Evolutionary conservation across 2,329 filamentous ascomycete genomes (phyloP).

Genomic region (Hortaea sp.): DNA sequence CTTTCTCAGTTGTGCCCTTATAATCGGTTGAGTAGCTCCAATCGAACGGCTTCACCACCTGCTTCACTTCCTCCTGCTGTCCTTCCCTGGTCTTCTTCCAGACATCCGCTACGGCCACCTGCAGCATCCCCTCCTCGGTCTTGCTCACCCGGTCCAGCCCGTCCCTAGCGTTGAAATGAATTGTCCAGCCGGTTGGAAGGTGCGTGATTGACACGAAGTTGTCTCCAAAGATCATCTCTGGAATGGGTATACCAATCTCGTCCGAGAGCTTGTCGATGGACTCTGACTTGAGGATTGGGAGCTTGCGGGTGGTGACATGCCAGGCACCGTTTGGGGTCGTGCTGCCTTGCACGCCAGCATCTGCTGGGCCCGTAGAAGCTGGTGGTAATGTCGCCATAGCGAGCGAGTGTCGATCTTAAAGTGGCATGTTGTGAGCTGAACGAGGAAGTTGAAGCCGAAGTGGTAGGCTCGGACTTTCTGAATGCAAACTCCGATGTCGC

Average conservation of each 20-base stretch:
- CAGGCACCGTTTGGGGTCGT: constrained; percentile 21
- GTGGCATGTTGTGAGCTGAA: not conserved
- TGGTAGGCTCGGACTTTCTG: not conserved
- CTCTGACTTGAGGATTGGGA: constrained; percentile 85
- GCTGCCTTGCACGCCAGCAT: constrained; percentile 4
- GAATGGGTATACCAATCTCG: constrained; percentile 72
- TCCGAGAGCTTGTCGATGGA: constrained; percentile 79
- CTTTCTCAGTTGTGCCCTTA: constrained; percentile 51
- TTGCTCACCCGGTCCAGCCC: constrained; percentile 90
- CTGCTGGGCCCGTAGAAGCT: not conserved
- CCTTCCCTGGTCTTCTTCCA: constrained; percentile 71
- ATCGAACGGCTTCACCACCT: constrained; percentile 92
- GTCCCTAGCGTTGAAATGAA: constrained; percentile 76
- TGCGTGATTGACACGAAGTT: constrained; percentile 74
- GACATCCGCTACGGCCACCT: constrained; percentile 83
- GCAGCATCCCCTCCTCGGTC: constrained; percentile 80
- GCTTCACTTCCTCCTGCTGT: constrained; percentile 67
- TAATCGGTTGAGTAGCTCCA: constrained; percentile 96
- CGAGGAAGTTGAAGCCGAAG: not conserved
- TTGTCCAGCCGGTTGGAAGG: constrained; percentile 60
- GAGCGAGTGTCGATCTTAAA: not conserved
- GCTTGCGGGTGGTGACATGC: constrained; percentile 68
- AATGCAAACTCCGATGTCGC: not conserved
- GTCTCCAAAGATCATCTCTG: constrained; percentile 99
- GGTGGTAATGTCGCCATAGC: not conserved